Conservation (phyloP, 768 basidiomycete genomes). For the Lactarius quietus region DNA sequence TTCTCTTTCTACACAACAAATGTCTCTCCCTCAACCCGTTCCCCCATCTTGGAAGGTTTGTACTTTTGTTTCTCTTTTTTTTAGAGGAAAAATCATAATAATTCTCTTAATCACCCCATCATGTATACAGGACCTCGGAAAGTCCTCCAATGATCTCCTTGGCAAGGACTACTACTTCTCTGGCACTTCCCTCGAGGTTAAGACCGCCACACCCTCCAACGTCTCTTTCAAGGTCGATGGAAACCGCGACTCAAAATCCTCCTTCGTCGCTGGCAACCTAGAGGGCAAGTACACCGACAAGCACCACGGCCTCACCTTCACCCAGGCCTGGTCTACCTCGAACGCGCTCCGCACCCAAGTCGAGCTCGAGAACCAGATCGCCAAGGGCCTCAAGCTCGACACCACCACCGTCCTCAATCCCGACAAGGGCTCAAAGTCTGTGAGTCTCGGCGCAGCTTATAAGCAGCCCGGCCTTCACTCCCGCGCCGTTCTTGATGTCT, state of each 20-base stretch:
- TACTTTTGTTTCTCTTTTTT: conserved; percentile 12
- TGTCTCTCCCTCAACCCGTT: conserved; percentile 94
- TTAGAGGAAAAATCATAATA: not conserved
- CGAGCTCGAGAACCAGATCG: conserved; percentile 96
- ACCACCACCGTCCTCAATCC: conserved; percentile 78
- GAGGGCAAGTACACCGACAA: conserved; percentile 93
- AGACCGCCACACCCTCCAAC: conserved; percentile 83
- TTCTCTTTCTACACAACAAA: conserved; percentile 35
- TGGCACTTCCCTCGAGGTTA: conserved; percentile 72
- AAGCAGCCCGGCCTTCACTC: conserved; percentile 96
- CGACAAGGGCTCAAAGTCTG: conserved; percentile 82
- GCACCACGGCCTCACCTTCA: conserved; percentile 91
- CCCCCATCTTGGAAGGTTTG: conserved; percentile 95
- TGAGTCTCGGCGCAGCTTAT: conserved; percentile 80
- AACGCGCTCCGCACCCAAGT: conserved; percentile 89
- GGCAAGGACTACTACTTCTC: conserved; percentile 88
- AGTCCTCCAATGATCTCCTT: conserved; percentile 94
- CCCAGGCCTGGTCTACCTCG: conserved; percentile 92
- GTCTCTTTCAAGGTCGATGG: conserved; percentile 95
- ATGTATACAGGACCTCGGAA: conserved; percentile 76
- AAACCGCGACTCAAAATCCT: conserved; percentile 68
- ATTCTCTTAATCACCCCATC: not conserved
- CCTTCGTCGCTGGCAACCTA: conserved; percentile 79
- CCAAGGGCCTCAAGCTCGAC: conserved; percentile 97
- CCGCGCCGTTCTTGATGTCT: conserved; percentile 84